Percentiles rank a stretch among this genome's conserved stretches.
Conservation (phyloP, 371 early-diverging fungal genomes). For the Mortierella sp. region DNA sequence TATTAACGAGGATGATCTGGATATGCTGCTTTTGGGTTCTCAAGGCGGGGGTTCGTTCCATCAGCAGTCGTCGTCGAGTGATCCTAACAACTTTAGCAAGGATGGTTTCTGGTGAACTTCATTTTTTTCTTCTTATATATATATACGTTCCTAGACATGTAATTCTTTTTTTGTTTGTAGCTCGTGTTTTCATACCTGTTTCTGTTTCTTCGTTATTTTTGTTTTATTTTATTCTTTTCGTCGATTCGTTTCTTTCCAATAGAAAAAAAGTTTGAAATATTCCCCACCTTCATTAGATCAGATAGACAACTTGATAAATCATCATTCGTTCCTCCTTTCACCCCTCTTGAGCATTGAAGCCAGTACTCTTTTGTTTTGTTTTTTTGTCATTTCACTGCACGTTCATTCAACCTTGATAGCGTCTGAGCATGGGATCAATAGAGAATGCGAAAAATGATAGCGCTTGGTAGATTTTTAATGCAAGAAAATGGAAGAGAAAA, state of each 20-base stretch:
- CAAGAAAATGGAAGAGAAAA: too few relatives aligned
- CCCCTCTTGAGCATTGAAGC: too few relatives aligned
- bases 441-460: too few relatives aligned
- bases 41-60: constrained; percentile 20
- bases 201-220: neutral
- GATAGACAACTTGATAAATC: too few relatives aligned
- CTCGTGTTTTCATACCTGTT: neutral
- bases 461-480: too few relatives aligned
- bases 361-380: too few relatives aligned
- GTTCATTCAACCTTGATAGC: too few relatives aligned
- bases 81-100: constrained; percentile 15
- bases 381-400: too few relatives aligned
- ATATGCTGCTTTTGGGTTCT: constrained; percentile 28
- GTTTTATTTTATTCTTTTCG: neutral
- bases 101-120: constrained; percentile 34
- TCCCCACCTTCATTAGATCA: neutral
- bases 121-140: neutral
- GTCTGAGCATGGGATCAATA: too few relatives aligned
- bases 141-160: neutral
- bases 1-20: constrained; percentile 41
- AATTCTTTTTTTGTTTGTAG: neutral
- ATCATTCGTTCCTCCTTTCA: too few relatives aligned
- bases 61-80: constrained; percentile 1
- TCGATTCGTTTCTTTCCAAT: neutral
- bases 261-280: neutral